Base-by-base conservation (phyloP, 1,284 basidiomycete species). In the Fomitopsis betulina region DNA sequence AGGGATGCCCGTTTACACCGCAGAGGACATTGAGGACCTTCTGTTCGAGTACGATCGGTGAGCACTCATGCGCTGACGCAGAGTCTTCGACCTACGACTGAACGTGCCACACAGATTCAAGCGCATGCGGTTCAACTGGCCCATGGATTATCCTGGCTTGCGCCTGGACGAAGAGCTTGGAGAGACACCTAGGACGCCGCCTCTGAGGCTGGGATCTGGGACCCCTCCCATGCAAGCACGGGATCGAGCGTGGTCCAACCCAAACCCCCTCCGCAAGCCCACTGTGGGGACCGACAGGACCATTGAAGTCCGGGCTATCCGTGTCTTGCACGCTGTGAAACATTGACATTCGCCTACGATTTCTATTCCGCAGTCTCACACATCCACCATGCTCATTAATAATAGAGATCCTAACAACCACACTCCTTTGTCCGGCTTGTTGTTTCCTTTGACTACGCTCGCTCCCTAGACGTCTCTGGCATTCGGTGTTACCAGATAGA, bases 31-130 rank as follows among this genome's bases (percentile, higher is more conserved):
- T 45, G 74, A 79, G 15, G 78, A 85, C 33, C 68, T 76, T 12
- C 64, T 89, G 12, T 89, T 85, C 83, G 79, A 84, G 40, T 91
- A 90, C 64, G 86, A 89, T 61, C 78, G 79, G 87, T 88, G 70
- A 59, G 83, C 60, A 58, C 23, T 39, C 25, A 6, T 37, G 56
- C 30, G 23, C 61, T 12, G 54, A 21, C 27, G 19, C 7, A 9
- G 3, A 3, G 15, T 47, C 19, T 7, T 9, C 40, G 2, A 19
- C 6, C 10, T 15, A 3, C 37, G 27, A 10, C 35, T 51, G 19
- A 43, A 35, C 50, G 13, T 15, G 10, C 1, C 47, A 9, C 40
- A 51, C 59, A 87, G 86, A 58, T 87, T 87, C 72, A 80, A 80
- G 53, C 80, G 84, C 54, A 73, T 73, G 58, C 79, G 86, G 37